Evolutionary conservation across 129 eudicot genomes (phyloP).

Genomic region (Helichrysum umbraculigerum): DNA sequence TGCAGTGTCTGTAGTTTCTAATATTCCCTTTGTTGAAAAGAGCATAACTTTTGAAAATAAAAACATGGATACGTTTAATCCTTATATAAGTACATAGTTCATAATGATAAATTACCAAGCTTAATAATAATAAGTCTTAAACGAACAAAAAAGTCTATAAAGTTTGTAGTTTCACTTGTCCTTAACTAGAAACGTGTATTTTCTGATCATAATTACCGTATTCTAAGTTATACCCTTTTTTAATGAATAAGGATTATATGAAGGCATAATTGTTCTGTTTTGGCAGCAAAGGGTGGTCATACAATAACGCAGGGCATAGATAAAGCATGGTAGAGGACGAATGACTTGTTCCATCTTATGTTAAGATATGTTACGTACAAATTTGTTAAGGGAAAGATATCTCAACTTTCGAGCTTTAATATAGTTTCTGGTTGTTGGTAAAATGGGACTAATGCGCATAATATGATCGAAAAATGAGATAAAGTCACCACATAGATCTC

Average conservation of each 20-base stretch:
- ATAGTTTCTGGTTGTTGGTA: neutral
- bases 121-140: no score
- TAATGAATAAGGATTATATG: no score
- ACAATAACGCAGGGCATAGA: neutral
- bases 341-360: neutral
- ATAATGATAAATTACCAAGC: no score
- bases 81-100: no score
- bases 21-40: no score
- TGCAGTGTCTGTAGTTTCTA: neutral
- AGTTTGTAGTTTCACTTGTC: no score
- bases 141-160: no score
- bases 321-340: neutral
- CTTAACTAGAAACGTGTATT: neutral
- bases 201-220: neutral
- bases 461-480: neutral
- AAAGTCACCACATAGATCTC: neutral
- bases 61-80: no score
- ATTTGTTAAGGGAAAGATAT: neutral
- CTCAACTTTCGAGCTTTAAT: neutral
- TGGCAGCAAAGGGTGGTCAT: neutral
- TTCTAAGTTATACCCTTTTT: no score
- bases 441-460: neutral
- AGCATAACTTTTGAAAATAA: no score
- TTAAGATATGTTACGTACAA: no score
- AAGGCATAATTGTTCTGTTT: no score